These are phyloP conservation scores for Nemania sp. DNA, from an alignment of 2,329 filamentous ascomycete genomes.

Conservation along the genomic window DNA sequence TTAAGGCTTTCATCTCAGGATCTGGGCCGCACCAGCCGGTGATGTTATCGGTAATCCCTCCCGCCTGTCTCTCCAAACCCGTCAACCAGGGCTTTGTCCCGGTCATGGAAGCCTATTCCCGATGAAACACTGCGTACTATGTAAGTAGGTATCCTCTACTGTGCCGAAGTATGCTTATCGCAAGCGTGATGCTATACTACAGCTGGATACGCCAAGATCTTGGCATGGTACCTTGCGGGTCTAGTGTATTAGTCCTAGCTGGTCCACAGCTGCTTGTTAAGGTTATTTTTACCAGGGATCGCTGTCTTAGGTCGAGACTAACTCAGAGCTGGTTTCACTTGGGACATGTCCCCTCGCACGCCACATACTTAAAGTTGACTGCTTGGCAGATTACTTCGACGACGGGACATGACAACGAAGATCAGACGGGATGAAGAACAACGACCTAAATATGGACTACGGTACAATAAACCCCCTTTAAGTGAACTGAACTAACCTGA, in stretches of 20 bases:
- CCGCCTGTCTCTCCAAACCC: background rate
- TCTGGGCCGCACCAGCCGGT: background rate
- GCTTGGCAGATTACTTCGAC: background rate
- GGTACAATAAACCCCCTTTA: slow-evolving; percentile 14
- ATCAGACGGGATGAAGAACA: background rate
- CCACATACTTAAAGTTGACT: slow-evolving; percentile 6
- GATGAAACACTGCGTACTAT: background rate
- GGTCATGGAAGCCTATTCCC: slow-evolving; percentile 1
- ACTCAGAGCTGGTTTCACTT: slow-evolving; percentile 16
- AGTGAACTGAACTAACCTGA: slow-evolving; percentile 13
- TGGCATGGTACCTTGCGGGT: slow-evolving; percentile 14
- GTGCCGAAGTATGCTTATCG: slow-evolving; percentile 17
- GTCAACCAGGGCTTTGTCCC: background rate
- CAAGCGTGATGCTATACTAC: background rate
- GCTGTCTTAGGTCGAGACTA: slow-evolving; percentile 14
- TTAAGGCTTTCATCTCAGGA: slow-evolving; percentile 3
- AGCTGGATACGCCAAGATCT: slow-evolving; percentile 20
- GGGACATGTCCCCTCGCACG: background rate
- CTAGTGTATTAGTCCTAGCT: background rate
- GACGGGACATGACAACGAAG: background rate
- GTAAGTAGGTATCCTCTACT: too few species aligned
- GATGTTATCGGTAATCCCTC: slow-evolving; percentile 15
- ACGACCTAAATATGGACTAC: slow-evolving; percentile 4
- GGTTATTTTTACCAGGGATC: slow-evolving; percentile 8
- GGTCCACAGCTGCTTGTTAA: slow-evolving; percentile 15